A percentile compares a stretch with the other conserved stretches of the same genome.
These are phyloP conservation scores for Linum tenue DNA, from an alignment of 345 rosid genomes.

Conservation along the genomic window DNA sequence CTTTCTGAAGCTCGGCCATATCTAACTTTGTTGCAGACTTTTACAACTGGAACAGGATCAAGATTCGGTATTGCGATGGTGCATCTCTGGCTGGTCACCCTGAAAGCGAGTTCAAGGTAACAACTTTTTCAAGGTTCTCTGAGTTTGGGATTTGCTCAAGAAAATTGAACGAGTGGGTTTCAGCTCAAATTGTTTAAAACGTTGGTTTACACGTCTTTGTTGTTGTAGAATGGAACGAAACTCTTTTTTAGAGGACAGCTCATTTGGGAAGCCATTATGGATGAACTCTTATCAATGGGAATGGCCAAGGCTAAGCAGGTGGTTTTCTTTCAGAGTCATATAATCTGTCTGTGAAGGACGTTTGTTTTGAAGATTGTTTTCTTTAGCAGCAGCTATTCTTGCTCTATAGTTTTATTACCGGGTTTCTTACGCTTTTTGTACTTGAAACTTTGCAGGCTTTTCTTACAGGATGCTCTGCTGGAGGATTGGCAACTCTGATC, in stretches of 20 bases:
- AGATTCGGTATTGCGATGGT: slow-evolving; percentile 84
- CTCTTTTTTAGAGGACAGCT: slow-evolving; percentile 87
- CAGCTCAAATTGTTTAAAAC: neutral
- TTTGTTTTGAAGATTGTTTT: neutral
- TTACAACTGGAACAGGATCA: slow-evolving; percentile 75
- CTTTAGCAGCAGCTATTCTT: neutral
- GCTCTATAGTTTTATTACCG: neutral
- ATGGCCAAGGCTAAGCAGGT: slow-evolving; percentile 69
- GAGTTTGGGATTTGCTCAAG: neutral
- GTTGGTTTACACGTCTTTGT: neutral
- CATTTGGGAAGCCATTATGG: slow-evolving; percentile 78
- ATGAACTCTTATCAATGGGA: slow-evolving; percentile 61
- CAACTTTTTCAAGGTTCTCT: neutral
- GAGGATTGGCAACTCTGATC: slow-evolving; percentile 81
- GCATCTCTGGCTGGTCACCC: slow-evolving; percentile 84
- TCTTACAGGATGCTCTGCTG: slow-evolving; percentile 96
- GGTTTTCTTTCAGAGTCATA: neutral
- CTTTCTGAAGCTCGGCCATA: neutral
- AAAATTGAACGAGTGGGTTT: neutral
- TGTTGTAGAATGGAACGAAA: slow-evolving; percentile 38
- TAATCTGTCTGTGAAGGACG: neutral
- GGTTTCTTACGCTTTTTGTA: neutral
- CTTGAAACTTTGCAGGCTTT: slow-evolving; percentile 46
- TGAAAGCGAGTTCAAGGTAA: slow-evolving; percentile 65
- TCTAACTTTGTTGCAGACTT: slow-evolving; percentile 38